A percentile compares a stretch with the other conserved stretches of the same genome.
phyloP scores from a whole-genome alignment of 2,329 filamentous ascomycete species.

The Periconia digitata region DNA sequence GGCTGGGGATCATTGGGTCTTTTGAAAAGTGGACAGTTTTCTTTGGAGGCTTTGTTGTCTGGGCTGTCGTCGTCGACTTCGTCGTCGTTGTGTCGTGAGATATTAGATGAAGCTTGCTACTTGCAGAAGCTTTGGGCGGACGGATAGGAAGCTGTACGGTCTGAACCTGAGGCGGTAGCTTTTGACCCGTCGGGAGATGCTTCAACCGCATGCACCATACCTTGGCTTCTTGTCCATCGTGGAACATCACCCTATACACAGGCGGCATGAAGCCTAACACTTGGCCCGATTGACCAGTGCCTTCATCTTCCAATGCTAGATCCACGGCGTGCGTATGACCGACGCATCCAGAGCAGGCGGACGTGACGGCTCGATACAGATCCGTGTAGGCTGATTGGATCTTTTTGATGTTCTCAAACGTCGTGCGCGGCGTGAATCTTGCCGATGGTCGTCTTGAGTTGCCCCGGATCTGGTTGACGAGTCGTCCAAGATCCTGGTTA shows the following conservation, averaged over 20 bases:
- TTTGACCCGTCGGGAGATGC: background rate
- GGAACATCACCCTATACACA: background rate
- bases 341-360: background rate
- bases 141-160: background rate
- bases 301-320: background rate
- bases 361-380: background rate
- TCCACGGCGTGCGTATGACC: background rate
- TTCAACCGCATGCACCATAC: background rate
- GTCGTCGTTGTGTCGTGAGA: background rate
- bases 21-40: background rate
- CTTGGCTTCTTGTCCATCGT: background rate
- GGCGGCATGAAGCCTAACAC: background rate
- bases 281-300: background rate
- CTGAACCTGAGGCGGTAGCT: background rate
- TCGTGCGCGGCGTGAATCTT: constrained; percentile 1
- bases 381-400: background rate
- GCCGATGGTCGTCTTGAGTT: background rate
- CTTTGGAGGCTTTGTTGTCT: background rate
- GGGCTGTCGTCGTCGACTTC: no score
- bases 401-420: constrained; percentile 1
- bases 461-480: background rate
- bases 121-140: background rate
- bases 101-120: background rate
- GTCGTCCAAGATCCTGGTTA: background rate
- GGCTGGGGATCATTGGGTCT: background rate